A percentile compares a stretch with the other conserved stretches of the same genome.
These are phyloP conservation scores for Gossypium aridum DNA, from an alignment of 441 rosid genomes.

Conservation along the genomic window DNA sequence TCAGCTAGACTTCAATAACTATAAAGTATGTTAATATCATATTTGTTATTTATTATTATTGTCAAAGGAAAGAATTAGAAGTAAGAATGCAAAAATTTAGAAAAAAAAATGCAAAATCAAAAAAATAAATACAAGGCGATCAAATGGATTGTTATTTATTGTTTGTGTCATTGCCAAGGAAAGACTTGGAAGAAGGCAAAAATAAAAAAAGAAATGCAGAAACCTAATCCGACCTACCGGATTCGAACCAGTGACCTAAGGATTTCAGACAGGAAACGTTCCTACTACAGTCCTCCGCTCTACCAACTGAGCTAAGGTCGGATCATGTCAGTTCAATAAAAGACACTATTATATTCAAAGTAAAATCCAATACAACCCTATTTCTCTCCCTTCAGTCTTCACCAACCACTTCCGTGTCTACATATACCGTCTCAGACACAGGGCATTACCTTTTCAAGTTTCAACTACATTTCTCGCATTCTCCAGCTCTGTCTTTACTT, in stretches of 20 bases:
- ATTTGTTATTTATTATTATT: too few relatives aligned
- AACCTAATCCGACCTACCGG: neutral
- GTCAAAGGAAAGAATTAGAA: too few relatives aligned
- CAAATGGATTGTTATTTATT: too few relatives aligned
- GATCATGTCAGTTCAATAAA: constrained; percentile 49
- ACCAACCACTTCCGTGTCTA: neutral
- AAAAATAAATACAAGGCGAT: too few relatives aligned
- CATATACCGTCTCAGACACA: neutral
- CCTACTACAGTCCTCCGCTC: neutral
- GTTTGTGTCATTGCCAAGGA: too few relatives aligned
- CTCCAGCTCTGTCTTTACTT: neutral
- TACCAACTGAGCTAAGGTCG: too few relatives aligned
- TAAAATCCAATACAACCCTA: neutral
- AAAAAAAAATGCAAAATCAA: too few relatives aligned
- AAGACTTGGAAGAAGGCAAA: too few relatives aligned
- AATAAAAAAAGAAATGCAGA: too few relatives aligned
- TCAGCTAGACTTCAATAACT: too few relatives aligned
- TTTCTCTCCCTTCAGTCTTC: neutral
- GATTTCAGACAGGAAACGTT: neutral
- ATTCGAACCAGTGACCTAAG: neutral
- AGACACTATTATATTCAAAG: fast-evolving
- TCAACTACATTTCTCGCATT: neutral
- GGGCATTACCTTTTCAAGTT: neutral
- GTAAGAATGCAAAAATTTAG: too few relatives aligned
- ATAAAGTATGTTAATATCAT: too few relatives aligned